A percentile compares a stretch with the other conserved stretches of the same genome.
Evolutionary conservation across 305 asterid species (phyloP).

Genomic region (Fraxinus angustifolia): DNA sequence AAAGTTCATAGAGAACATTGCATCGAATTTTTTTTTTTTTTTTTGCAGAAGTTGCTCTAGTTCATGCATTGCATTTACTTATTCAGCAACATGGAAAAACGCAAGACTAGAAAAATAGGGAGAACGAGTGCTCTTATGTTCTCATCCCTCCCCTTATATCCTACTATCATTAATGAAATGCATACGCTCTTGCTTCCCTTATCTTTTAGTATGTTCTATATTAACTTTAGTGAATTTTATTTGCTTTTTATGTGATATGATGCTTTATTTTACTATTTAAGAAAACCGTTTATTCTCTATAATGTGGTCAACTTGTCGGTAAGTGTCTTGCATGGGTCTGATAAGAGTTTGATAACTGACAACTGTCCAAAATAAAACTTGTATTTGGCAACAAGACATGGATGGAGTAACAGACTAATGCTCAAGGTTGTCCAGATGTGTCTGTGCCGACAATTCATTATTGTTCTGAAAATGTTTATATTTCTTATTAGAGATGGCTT

Average conservation of each 20-base stretch:
- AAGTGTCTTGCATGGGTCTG: conserved; percentile 3
- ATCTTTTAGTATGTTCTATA: neutral
- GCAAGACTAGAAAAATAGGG: neutral
- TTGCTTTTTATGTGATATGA: neutral
- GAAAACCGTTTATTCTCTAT: neutral
- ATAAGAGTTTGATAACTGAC: neutral
- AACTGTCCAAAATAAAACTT: conserved; percentile 1
- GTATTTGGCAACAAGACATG: neutral
- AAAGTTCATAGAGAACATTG: neutral
- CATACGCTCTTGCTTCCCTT: neutral
- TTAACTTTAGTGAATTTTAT: neutral
- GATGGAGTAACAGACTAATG: conserved; percentile 14
- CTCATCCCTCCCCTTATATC: neutral
- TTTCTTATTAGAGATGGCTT: conserved; percentile 1
- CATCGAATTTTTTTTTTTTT: neutral
- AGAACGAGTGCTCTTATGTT: neutral
- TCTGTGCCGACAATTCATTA: neutral
- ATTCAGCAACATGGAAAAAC: neutral
- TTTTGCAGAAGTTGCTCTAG: conserved; percentile 1
- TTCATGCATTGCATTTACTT: neutral
- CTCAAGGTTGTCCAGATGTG: neutral
- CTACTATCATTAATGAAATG: neutral
- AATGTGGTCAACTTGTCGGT: neutral
- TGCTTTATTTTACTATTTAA: neutral
- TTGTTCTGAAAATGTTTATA: conserved; percentile 4